Base-by-base conservation (phyloP, 2,329 filamentous ascomycete genomes). In the Pestalotiopsis fici region DNA sequence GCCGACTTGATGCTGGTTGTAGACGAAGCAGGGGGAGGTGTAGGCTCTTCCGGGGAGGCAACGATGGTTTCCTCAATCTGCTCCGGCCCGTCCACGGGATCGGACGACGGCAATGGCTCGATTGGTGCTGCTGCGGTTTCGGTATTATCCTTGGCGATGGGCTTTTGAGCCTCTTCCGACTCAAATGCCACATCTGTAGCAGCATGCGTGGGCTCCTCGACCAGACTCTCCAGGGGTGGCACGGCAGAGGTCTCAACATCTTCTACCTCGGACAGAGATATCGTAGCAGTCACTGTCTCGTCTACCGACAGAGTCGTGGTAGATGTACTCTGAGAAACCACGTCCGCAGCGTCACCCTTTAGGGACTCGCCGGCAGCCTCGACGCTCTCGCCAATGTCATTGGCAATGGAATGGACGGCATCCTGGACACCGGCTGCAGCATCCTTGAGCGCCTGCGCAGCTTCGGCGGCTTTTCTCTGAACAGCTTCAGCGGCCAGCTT, bases 401-500 rank as follows among this genome's bases (percentile, higher is more conserved):
- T 62, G 3, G 59, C 59, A 21, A 61, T 50, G n/a, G 59, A 56
- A 18, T 65, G 54, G 13, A 71, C 71, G 4, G 71, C 71, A 28
- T 65, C 62, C 66, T 70, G 71, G 6, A 71, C 71, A 2, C 68
- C 69, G 57, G 74, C 69, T 12, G 65, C 74, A 15, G 54, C 69
- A 18, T 67, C 66, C 4, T 71, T 70, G 2, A 75, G 70, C 11
- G 66, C 69, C 62, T 76, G 77, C 5, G 75, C 78, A 15, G 71
- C 72, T 9, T 71, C 68, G 43, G 75, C 72, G 65, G 74, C 72
- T n/a, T 75, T 74, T 71, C 27, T 63, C 59, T 56, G 43, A 28
- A 47, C 65, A 25, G 65, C 82, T 56, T 86, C 84, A 6, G 84
- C 88, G 23, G 87, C 86, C 11, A 85, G 81, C 63, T 89, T 87